Evolutionary conservation across 192 early-diverging fungal species (phyloP), one percentile per base, ranked within the genome.

Genomic region (Phycomyces nitens): DNA sequence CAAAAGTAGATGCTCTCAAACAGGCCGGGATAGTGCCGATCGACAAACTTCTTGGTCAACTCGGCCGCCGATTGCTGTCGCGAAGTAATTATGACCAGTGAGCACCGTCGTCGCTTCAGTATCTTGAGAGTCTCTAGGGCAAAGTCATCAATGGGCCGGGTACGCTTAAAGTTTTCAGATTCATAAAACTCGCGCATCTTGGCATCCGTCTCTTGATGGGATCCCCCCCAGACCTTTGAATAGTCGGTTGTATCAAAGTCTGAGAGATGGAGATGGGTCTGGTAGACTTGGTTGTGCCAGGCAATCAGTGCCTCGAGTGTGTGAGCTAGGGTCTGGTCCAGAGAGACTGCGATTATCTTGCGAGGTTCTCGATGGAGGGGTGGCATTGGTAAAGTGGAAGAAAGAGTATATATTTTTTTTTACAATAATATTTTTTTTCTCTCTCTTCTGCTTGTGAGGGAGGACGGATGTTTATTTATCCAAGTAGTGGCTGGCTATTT

Each of bases 1-100:
- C 80, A 81, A 65, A 86, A 86, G 57, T 86, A 83, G 29, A 86
- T 82, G n/a, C 78, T 79, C 51, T 80, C 82, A 66, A 86, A 84
- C 39, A 86, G 76, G 15, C 80, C 82, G 22, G 82, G 82, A 61
- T 75, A 86, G 24, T 84, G 74, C 16, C 66, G 68, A 47, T 82
- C 75, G 21, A 86, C 77, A 69, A 84, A 86, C 43, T 65, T 62
- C 62, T 86, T 83, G 8, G 84, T 86, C 43, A 77, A 59, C 53
- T 79, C 73, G 1, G 82, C 80, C 18, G 84, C 71, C 24, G 82
- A 76, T 68, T 86, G 82, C 41, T 84, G 84, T 16, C 83, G 59
- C n/a, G 82, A 74, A 2, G 84, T 86, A 44, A 86, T 70, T 56
- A 86, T 80, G 14, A 86, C 82, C 14, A 86, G 66, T 11, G 72